Percentiles rank a stretch among this genome's conserved stretches.
phyloP scores from a whole-genome alignment of 2,329 filamentous ascomycete genomes.

The Beauveria brongniartii region DNA sequence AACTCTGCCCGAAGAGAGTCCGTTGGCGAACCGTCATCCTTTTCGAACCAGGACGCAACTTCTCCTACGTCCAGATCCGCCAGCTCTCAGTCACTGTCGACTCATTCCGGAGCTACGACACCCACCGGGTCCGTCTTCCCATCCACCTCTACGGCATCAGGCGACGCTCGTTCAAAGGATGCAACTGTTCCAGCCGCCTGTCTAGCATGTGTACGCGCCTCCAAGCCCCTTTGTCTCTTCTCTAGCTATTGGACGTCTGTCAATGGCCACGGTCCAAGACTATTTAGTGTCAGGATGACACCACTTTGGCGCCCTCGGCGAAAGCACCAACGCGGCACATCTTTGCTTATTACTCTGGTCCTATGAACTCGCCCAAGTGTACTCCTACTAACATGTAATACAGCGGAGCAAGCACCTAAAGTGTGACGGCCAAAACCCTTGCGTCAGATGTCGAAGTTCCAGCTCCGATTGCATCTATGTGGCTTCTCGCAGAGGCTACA shows the following conservation, averaged over 20 bases:
- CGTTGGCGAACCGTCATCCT: background rate
- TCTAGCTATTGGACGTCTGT: background rate
- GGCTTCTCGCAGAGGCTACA: conserved; percentile 67
- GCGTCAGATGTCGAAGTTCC: conserved; percentile 54
- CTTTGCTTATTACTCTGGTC: background rate
- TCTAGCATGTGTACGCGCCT: conserved; percentile 44
- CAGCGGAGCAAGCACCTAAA: conserved; percentile 63
- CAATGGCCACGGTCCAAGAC: conserved; percentile 7
- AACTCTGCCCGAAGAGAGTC: background rate
- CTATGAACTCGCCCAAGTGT: background rate
- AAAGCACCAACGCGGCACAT: background rate
- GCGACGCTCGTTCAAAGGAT: conserved; percentile 18
- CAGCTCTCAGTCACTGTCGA: background rate
- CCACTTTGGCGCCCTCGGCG: background rate
- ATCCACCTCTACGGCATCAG: conserved; percentile 18
- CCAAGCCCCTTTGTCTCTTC: background rate
- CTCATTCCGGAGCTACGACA: background rate
- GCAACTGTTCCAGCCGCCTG: conserved; percentile 43
- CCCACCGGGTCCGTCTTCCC: conserved; percentile 10
- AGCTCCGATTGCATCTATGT: conserved; percentile 61
- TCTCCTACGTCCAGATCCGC: background rate
- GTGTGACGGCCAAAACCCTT: conserved; percentile 64
- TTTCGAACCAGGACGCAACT: background rate
- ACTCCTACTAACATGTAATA: background rate
- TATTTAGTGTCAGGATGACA: conserved; percentile 4